These are phyloP conservation scores for Hevea brasiliensis DNA, from an alignment of 345 rosid genomes.

Conservation along the genomic window DNA sequence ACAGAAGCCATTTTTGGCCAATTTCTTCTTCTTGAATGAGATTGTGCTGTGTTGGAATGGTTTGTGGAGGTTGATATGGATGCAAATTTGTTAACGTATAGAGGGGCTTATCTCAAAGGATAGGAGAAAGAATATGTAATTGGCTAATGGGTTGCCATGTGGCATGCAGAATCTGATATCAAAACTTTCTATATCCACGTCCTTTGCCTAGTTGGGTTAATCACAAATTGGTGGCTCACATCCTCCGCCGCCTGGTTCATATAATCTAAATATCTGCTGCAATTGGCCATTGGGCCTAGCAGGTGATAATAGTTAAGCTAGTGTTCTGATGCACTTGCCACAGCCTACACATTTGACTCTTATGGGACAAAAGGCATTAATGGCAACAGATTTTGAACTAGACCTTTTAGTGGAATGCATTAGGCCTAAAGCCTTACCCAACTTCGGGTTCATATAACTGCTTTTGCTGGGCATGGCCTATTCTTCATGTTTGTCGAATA, in stretches of 20 bases:
- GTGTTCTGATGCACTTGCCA: no score
- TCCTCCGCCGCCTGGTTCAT: neutral
- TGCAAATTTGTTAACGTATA: slow-evolving; percentile 34
- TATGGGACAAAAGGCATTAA: no score
- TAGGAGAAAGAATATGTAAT: slow-evolving; percentile 33
- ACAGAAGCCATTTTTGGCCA: slow-evolving; percentile 66
- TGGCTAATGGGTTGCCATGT: slow-evolving; percentile 45
- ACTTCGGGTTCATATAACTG: no score
- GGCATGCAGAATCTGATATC: slow-evolving; percentile 45
- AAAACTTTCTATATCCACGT: slow-evolving; percentile 17
- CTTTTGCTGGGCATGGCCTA: no score
- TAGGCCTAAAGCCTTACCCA: no score
- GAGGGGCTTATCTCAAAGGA: slow-evolving; percentile 60
- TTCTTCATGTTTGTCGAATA: no score
- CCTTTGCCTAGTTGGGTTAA: slow-evolving; percentile 26
- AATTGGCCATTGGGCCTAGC: neutral
- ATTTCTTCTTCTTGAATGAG: neutral
- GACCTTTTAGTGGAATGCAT: no score
- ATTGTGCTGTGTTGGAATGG: neutral
- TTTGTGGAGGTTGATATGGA: slow-evolving; percentile 10
- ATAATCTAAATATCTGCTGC: slow-evolving; percentile 1
- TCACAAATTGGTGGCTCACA: slow-evolving; percentile 37
- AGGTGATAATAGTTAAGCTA: no score
- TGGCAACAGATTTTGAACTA: no score
- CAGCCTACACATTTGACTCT: no score